Evolutionary conservation across 1,139 yeast species (phyloP).

Genomic region (Yamadazyma dushanensis): DNA sequence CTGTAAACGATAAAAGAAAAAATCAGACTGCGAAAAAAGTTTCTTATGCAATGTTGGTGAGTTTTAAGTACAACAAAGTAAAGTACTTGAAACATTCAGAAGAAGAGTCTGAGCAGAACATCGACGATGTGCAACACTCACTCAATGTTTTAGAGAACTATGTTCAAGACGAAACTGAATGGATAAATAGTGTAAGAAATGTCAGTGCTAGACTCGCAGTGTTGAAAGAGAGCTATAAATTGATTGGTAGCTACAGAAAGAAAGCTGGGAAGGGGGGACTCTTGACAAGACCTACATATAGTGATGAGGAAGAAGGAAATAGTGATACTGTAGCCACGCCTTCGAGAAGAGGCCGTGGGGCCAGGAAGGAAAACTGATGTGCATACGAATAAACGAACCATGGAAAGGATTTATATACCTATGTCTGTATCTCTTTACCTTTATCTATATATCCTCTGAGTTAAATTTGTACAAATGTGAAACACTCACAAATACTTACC

Average conservation of each 20-base stretch:
- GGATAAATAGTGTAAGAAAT: constrained; percentile 26
- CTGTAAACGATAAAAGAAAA: neutral
- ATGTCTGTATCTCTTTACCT: no score
- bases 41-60: constrained; percentile 11
- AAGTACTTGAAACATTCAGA: constrained; percentile 5
- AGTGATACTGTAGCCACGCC: constrained; percentile 11
- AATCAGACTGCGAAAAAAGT: constrained; percentile 3
- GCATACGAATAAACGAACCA: no score
- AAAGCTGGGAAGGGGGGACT: constrained; percentile 12
- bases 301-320: constrained; percentile 19
- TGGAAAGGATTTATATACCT: no score
- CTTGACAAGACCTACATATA: neutral
- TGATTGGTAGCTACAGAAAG: constrained; percentile 26
- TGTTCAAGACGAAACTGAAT: constrained; percentile 15
- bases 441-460: no score
- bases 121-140: constrained; percentile 9
- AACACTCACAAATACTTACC: no score
- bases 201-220: constrained; percentile 31
- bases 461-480: no score
- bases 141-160: constrained; percentile 9
- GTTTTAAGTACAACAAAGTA: constrained; percentile 16
- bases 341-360: constrained; percentile 12
- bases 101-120: constrained; percentile 4
- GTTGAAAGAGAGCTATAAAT: constrained; percentile 30
- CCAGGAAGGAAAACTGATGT: constrained; percentile 11